A percentile compares a stretch with the other conserved stretches of the same genome.
Conservation (phyloP, 2,329 filamentous ascomycete species). For the Fusarium nurragi region DNA sequence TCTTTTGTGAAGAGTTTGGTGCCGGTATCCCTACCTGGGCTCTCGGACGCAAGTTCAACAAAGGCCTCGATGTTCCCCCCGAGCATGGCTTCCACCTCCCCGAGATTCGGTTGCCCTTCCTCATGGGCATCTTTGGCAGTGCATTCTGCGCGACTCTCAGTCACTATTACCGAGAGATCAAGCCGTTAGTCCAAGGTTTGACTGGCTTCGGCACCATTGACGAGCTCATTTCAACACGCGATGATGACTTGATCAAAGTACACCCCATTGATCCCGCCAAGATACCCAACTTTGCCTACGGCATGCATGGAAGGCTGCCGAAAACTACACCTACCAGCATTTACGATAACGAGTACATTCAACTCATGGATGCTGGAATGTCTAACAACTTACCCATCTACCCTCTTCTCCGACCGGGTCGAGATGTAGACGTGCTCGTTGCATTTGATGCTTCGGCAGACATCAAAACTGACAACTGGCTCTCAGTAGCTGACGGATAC, state of each 20-base stretch:
- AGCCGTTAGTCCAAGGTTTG: constrained; percentile 80
- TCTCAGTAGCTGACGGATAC: constrained; percentile 93
- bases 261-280: constrained; percentile 93
- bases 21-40: constrained; percentile 97
- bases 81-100: constrained; percentile 77
- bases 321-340: constrained; percentile 81
- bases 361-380: constrained; percentile 98
- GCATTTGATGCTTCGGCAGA: constrained; percentile 96
- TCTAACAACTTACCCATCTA: constrained; percentile 98
- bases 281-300: constrained; percentile 88
- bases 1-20: constrained; percentile 91
- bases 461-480: constrained; percentile 94
- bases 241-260: constrained; percentile 86
- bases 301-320: constrained; percentile 80
- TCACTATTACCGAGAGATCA: constrained; percentile 94
- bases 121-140: constrained; percentile 95
- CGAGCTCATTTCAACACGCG: constrained; percentile 81
- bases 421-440: constrained; percentile 88
- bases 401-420: constrained; percentile 85
- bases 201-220: constrained; percentile 82
- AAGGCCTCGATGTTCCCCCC: constrained; percentile 64
- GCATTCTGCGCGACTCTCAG: constrained; percentile 96
- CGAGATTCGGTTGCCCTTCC: constrained; percentile 81
- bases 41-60: constrained; percentile 82
- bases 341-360: constrained; percentile 74